These are phyloP conservation scores for Cucurbita moschata DNA, from an alignment of 306 rosid species.

Conservation along the genomic window DNA sequence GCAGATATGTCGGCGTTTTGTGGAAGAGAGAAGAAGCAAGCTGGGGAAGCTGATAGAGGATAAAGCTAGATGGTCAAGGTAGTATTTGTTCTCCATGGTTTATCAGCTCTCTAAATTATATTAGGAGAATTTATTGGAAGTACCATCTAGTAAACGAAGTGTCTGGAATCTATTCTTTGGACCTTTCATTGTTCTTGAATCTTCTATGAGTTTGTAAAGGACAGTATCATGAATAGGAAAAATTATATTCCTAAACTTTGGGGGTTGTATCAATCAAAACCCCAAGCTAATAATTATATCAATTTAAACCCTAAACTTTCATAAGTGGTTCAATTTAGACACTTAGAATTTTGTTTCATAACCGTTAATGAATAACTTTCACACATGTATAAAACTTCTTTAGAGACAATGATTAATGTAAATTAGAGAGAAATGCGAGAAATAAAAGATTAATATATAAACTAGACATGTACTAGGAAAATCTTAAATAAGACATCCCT, in stretches of 20 bases:
- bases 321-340: too few relatives aligned
- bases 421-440: too few relatives aligned
- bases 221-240: not conserved
- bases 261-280: too few relatives aligned
- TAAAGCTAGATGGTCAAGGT: conserved; percentile 98
- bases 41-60: conserved; percentile 85
- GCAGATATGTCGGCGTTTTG: conserved; percentile 94
- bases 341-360: too few relatives aligned
- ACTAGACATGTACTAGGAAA: not conserved
- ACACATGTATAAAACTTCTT: too few relatives aligned
- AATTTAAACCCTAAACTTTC: too few relatives aligned
- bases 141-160: not conserved
- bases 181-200: not conserved
- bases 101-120: not conserved
- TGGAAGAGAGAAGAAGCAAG: conserved; percentile 89
- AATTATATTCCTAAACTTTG: too few relatives aligned
- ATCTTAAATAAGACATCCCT: not conserved
- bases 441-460: not conserved
- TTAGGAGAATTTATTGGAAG: not conserved
- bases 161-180: not conserved
- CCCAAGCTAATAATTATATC: too few relatives aligned
- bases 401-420: too few relatives aligned
- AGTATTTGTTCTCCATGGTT: conserved; percentile 15
- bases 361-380: too few relatives aligned
- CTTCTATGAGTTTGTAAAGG: not conserved